Conservation (phyloP, 345 rosid genomes). For the Stellera chamaejasme region DNA sequence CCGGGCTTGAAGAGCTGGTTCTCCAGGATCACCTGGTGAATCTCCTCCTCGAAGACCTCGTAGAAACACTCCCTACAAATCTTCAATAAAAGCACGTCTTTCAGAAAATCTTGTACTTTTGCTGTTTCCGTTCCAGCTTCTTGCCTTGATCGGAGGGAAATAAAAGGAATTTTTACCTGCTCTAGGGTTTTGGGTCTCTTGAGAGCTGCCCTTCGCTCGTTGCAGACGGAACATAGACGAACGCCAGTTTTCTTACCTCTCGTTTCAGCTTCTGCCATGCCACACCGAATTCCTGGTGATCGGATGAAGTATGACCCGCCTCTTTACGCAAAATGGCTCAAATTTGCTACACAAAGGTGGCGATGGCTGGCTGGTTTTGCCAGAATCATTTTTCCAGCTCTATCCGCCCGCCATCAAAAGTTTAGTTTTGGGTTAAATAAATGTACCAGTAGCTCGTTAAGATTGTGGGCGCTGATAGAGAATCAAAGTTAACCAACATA, state of each 20-base stretch:
- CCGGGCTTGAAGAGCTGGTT: slow-evolving; percentile 67
- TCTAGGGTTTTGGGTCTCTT: slow-evolving; percentile 90
- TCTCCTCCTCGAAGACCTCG: slow-evolving; percentile 78
- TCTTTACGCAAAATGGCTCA: too few species aligned
- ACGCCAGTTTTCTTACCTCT: slow-evolving; percentile 29
- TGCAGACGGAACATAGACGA: slow-evolving; percentile 61
- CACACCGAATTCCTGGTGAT: background rate
- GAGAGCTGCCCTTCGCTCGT: slow-evolving; percentile 55
- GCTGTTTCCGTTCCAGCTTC: background rate
- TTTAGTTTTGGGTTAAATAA: too few species aligned
- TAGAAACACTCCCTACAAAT: slow-evolving; percentile 90
- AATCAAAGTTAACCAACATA: too few species aligned
- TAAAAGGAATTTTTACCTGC: slow-evolving; percentile 34
- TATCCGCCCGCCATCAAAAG: too few species aligned
- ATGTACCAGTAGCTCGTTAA: too few species aligned
- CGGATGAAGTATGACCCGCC: too few species aligned
- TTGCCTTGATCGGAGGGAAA: background rate
- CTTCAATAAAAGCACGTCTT: slow-evolving; percentile 19
- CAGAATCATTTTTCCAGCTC: too few species aligned
- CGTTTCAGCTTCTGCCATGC: slow-evolving; percentile 32
- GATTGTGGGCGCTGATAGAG: too few species aligned
- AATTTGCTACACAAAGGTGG: too few species aligned
- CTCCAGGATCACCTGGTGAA: slow-evolving; percentile 60
- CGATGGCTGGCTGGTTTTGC: too few species aligned
- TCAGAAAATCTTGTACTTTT: background rate